Conservation (phyloP, 2,329 filamentous ascomycete species). For the Rhinocladiella mackenziei region DNA sequence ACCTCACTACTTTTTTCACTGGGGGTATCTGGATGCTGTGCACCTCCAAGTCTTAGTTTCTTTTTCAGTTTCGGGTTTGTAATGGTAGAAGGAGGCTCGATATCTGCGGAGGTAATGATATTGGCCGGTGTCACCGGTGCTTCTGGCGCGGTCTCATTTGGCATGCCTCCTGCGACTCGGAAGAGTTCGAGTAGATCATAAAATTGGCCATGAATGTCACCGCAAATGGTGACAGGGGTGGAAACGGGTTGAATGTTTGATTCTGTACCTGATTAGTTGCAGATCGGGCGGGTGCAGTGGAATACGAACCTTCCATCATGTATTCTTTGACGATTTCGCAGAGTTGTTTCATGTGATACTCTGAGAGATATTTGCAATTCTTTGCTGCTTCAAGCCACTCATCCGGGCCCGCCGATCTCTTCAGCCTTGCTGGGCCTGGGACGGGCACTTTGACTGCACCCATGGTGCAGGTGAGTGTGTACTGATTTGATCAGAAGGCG, state of each 20-base stretch:
- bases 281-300: neutral
- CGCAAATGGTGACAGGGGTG: constrained; percentile 93
- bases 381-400: constrained; percentile 97
- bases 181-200: constrained; percentile 97
- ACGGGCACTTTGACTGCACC: constrained; percentile 60
- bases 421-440: constrained; percentile 82
- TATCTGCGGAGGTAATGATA: constrained; percentile 82
- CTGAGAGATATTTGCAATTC: constrained; percentile 93
- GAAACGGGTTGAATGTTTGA: constrained; percentile 98
- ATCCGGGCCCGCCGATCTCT: constrained; percentile 78
- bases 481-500: constrained; percentile 6
- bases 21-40: constrained; percentile 24
- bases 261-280: constrained; percentile 52
- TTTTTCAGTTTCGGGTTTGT: constrained; percentile 81
- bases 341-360: constrained; percentile 95
- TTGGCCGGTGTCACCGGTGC: constrained; percentile 64
- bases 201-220: constrained; percentile 98
- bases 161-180: constrained; percentile 93
- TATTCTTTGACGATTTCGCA: constrained; percentile 99
- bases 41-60: constrained; percentile 62
- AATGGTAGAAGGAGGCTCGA: constrained; percentile 86
- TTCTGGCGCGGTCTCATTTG: constrained; percentile 62
- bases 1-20: constrained; percentile 30
- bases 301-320: constrained; percentile 81
- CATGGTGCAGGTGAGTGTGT: constrained; percentile 19